Percentiles rank a stretch among this genome's conserved stretches.
Evolutionary conservation across 73 alveolate genomes (phyloP).

Genomic region (Symbiodinium pilosum): DNA sequence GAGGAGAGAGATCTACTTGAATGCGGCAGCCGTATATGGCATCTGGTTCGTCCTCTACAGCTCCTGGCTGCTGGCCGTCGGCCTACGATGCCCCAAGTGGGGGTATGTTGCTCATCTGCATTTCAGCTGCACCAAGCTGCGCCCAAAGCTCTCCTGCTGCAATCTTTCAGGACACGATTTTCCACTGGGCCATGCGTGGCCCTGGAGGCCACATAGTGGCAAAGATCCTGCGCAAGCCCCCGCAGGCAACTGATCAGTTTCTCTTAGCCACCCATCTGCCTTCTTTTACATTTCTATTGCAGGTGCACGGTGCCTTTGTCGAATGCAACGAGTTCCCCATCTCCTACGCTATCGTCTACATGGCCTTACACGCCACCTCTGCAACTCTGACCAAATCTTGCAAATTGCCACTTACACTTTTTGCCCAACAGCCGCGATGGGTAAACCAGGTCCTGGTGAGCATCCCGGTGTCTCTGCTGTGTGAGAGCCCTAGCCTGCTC

Average conservation of each 20-base stretch:
- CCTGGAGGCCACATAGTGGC: neutral
- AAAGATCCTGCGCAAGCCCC: neutral
- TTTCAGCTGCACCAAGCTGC: neutral
- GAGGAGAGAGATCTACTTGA: neutral
- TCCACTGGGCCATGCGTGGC: slow-evolving; percentile 18
- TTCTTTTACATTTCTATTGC: neutral
- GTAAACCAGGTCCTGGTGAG: neutral
- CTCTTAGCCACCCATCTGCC: neutral
- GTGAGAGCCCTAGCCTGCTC: too few relatives aligned
- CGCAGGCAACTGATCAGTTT: neutral
- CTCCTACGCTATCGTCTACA: neutral
- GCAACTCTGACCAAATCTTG: neutral
- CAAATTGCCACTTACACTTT: too few relatives aligned
- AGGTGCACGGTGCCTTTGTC: neutral
- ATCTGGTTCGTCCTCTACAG: neutral
- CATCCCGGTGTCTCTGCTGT: neutral
- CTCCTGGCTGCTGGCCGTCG: neutral
- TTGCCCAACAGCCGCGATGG: too few relatives aligned
- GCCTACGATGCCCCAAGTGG: neutral
- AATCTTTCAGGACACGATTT: neutral
- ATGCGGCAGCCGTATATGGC: neutral
- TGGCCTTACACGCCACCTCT: neutral
- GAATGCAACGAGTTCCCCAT: neutral
- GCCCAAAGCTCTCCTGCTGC: neutral
- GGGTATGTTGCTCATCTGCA: neutral